These are phyloP conservation scores for Selaginella tamariscina DNA, from an alignment of 75 land plant genomes.

Conservation along the genomic window DNA sequence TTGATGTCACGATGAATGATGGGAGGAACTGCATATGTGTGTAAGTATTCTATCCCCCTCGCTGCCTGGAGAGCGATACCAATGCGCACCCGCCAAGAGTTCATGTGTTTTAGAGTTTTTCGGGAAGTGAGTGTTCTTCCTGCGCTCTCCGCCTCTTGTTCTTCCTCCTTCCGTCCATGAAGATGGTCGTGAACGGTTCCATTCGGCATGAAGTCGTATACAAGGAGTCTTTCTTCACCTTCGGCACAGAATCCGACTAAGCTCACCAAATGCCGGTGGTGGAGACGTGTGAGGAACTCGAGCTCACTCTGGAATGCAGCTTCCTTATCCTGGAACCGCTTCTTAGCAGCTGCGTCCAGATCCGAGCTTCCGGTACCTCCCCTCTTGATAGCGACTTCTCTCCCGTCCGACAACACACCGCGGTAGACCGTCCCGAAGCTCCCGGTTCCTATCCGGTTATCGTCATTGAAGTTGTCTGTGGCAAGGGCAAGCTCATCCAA, in stretches of 20 bases:
- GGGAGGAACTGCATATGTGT: slow-evolving; percentile 67
- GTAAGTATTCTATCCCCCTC: slow-evolving; percentile 68
- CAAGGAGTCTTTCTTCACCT: slow-evolving; percentile 54
- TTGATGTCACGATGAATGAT: slow-evolving; percentile 77
- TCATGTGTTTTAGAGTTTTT: too few relatives aligned
- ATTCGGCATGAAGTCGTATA: slow-evolving; percentile 82
- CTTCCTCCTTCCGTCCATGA: slow-evolving; percentile 20
- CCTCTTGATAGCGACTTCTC: slow-evolving; percentile 80
- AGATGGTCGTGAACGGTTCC: slow-evolving; percentile 69
- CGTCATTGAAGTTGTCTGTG: slow-evolving; percentile 37
- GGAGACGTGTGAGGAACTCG: slow-evolving; percentile 62
- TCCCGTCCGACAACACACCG: slow-evolving; percentile 56
- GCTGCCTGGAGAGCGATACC: slow-evolving; percentile 54
- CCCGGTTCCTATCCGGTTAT: slow-evolving; percentile 59
- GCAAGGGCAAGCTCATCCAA: slow-evolving; percentile 42
- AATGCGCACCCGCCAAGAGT: slow-evolving; percentile 60
- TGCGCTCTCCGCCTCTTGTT: neutral
- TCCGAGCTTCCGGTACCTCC: slow-evolving; percentile 22
- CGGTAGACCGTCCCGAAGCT: slow-evolving; percentile 78
- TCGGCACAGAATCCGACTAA: slow-evolving; percentile 75
- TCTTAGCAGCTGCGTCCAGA: slow-evolving; percentile 14
- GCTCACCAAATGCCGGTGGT: slow-evolving; percentile 72
- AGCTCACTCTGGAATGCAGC: slow-evolving; percentile 63
- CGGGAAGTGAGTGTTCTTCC: too few relatives aligned
- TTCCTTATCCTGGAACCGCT: slow-evolving; percentile 64